Evolutionary conservation across 2,329 filamentous ascomycete genomes (phyloP), one percentile per base, ranked within the genome.

Genomic region (Penicillium corylophilum): DNA sequence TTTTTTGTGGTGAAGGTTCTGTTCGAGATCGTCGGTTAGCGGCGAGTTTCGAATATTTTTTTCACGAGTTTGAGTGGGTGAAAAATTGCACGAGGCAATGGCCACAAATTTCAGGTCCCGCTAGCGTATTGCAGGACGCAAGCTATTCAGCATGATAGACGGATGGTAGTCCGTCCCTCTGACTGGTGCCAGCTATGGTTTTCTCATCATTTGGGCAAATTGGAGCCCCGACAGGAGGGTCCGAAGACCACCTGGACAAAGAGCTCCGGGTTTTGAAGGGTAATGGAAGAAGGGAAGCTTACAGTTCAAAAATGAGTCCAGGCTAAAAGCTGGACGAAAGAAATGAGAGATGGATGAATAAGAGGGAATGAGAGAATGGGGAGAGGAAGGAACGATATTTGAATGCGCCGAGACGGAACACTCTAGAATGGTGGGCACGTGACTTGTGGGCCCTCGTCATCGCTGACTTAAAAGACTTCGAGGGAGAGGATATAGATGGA

Each of bases 111-210:
- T 70, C 65, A 70, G 66, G 68, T 69, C 65, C 63, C 55, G 65
- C 48, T 51, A 65, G 72, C 70, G 70, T 67, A 65, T 71, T 71
- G 71, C 74, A 74, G 76, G 74, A 72, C 71, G 71, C 73, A 73
- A 81, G 80, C 81, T 82, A 77, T 73, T 84, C 82, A 79, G 79
- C 82, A 84, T 57, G 70, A 73, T 75, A 79, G 77, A 82, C 51
- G 51, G 78, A 82, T 78, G 58, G 57, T 60, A 38, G 35, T 52
- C 55, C 82, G 78, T 51, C 71, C 80, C 76, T 84, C 74, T 77
- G 82, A 81, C 82, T 84, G 82, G 82, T 85, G 82, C 82, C 82
- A 85, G 82, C 82, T 74, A 41, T 41, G 60, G 67, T 69, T 68
- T 68, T 80, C 67, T 84, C 82, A 83, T 85, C 82, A 81, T 77